Evolutionary conservation across 1,284 basidiomycete genomes (phyloP).

Genomic region (Meira miltonrushii): DNA sequence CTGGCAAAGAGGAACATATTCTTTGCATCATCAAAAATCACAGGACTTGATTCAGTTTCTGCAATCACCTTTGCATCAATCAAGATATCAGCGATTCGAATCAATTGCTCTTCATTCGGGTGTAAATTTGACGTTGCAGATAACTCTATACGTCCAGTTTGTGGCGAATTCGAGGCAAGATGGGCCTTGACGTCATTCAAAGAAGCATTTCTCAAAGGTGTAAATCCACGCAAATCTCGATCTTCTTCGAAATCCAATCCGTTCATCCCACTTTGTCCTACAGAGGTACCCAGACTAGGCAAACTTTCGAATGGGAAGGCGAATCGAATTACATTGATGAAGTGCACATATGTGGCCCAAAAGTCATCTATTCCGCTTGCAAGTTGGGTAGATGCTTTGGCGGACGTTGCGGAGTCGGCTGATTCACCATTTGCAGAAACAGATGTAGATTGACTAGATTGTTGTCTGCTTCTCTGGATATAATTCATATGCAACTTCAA

Average conservation of each 20-base stretch:
- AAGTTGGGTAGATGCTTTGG: not conserved
- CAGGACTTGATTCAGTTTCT: slow-evolving; percentile 55
- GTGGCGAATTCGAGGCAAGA: slow-evolving; percentile 14
- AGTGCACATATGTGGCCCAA: slow-evolving; percentile 67
- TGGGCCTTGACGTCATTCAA: slow-evolving; percentile 19
- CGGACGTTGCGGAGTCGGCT: not conserved
- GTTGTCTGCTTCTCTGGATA: slow-evolving; percentile 53
- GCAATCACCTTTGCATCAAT: slow-evolving; percentile 68
- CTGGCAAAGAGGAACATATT: slow-evolving; percentile 27
- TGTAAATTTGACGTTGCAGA: slow-evolving; percentile 61
- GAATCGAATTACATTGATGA: slow-evolving; percentile 63
- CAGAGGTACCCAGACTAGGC: slow-evolving; percentile 58
- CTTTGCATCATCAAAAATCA: slow-evolving; percentile 37
- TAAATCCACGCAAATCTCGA: slow-evolving; percentile 78
- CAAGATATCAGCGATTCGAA: slow-evolving; percentile 82
- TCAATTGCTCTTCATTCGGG: slow-evolving; percentile 89
- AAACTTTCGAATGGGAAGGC: slow-evolving; percentile 69
- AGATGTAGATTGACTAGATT: slow-evolving; percentile 11
- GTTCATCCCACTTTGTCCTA: slow-evolving; percentile 37
- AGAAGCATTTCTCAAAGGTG: slow-evolving; percentile 65
- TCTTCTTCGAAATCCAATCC: slow-evolving; percentile 78
- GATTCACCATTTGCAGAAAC: not conserved
- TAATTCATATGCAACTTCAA: slow-evolving; percentile 72
- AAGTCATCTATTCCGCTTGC: slow-evolving; percentile 50
- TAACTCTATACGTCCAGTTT: slow-evolving; percentile 7